Conservation (phyloP, 1,284 basidiomycete species). For the Rhodotorula sp. region DNA sequence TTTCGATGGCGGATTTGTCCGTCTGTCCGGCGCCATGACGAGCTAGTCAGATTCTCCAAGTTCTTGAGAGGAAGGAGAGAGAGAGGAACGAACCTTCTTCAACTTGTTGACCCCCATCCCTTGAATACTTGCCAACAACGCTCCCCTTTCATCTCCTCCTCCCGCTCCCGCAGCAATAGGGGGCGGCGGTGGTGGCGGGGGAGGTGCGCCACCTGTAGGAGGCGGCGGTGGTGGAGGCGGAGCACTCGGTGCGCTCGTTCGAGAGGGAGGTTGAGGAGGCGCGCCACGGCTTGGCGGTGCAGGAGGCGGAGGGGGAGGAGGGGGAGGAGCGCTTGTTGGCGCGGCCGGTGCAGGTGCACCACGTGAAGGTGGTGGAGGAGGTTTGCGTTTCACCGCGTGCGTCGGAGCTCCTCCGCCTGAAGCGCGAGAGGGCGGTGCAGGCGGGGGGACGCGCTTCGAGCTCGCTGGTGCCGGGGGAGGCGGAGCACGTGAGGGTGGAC, state of each 20-base stretch:
- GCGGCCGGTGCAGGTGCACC: slow-evolving; percentile 15
- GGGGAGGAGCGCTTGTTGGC: slow-evolving; percentile 5
- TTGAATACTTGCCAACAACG: slow-evolving; percentile 66
- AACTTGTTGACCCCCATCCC: slow-evolving; percentile 69
- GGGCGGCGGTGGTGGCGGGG: background rate
- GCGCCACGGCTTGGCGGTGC: background rate
- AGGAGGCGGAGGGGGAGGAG: slow-evolving; percentile 3
- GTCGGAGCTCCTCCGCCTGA: background rate
- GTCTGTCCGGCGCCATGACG: slow-evolving; percentile 43
- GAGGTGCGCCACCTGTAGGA: background rate
- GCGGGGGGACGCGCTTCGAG: slow-evolving; percentile 28
- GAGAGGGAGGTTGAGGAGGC: slow-evolving; percentile 16
- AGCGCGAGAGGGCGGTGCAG: slow-evolving; percentile 25
- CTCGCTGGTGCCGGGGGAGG: background rate
- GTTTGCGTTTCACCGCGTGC: slow-evolving; percentile 31
- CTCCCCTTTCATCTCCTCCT: slow-evolving; percentile 52
- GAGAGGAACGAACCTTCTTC: slow-evolving; percentile 59
- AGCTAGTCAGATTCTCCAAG: slow-evolving; percentile 20
- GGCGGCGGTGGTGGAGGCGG: slow-evolving; percentile 2
- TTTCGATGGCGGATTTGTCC: slow-evolving; percentile 35
- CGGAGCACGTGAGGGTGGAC: slow-evolving; percentile 13
- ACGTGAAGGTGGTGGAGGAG: slow-evolving; percentile 32
- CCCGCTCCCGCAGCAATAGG: background rate
- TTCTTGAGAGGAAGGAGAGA: background rate
- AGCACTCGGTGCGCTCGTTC: background rate